Base-by-base conservation (phyloP, 176 grass and related monocot genomes). In the Ampelocalamus luodianensis region DNA sequence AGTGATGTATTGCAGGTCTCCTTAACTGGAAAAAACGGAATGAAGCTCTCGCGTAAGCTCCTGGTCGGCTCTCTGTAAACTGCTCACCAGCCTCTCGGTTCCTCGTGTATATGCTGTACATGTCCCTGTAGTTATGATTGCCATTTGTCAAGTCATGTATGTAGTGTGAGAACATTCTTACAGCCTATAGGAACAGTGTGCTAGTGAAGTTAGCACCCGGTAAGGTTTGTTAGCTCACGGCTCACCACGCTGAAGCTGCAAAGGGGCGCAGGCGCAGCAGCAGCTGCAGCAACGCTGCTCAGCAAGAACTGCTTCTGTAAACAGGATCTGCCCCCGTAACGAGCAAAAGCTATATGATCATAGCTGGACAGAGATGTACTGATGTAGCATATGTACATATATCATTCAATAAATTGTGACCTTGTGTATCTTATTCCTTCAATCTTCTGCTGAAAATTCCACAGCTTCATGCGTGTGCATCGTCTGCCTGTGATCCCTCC, bases 31-130 rank as follows among this genome's bases (percentile, higher is more conserved):
- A 90, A 88, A 56, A 91, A 79, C 0, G 87, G 87, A 39, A 88
- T 76, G 65, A 97, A 89, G 87, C 50, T 85, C n/a, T 85, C 61
- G 0, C 78, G 79, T 71, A 77, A 76, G 53, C 68, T 89, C 32
- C 89, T 83, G 44, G 60, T 74, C 32, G 59, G 75, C 42, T 86
- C 83, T 60, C 42, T 80, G 27, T 92, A 86, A 87, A 82, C 79
- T 84, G 38, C 24, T 73, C 76, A 55, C 53, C 32, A 16, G 40
- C 27, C 73, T 77, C 80, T 51, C 22, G 36, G 36, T 55, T 29
- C 80, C 40, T 85, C 78, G 80, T 92, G 79, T 56, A 78, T 82
- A 90, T 18, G 34, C 27, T 97, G 91, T 94, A 90, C 82, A 90
- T 88, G 40, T 12, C 49, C 46, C 18, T 85, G 29, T 89, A 85